Base-by-base conservation (phyloP, 2,329 filamentous ascomycete species). In the Tolypocladium sp. region DNA sequence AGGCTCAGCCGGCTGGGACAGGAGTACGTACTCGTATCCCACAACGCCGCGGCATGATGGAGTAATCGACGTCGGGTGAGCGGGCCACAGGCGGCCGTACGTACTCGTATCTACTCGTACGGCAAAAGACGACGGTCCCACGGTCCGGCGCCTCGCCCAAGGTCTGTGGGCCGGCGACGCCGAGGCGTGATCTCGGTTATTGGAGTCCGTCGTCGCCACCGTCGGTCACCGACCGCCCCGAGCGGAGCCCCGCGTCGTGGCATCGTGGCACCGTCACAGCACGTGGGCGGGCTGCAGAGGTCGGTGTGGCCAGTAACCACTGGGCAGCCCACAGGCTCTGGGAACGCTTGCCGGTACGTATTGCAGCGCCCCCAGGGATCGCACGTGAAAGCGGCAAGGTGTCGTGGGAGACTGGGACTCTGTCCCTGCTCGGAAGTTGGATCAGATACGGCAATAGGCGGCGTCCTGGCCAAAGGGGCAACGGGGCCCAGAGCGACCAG, bases 171-270 rank as follows among this genome's bases (percentile, higher is more conserved):
- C 42, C 46, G 42, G 56, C n/a, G 33, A 25, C 42, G 27, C 41
- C 44, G 56, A 53, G 56, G 41, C 12, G 56, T 42, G 46, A 22
- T 41, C 40, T 58, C 56, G 46, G 56, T 13, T 54, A 58, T 42
- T 58, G 56, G 35, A n/a, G 35, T 22, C 33, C 41, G 44, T 40
- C 44, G 25, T 35, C 22, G 46, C 53, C 57, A 41, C 53, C 38
- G 56, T 59, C 56, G 40, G 57, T 52, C 42, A 37, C 60, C 60
- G 57, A 55, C 54, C 57, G 33, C 57, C n/a, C 54, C 53, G 49
- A 57, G 60, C 60, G 60, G 58, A 58, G 52, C 56, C 58, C 58
- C 52, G 52, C 53, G 15, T 57, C 27, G 37, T 56, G 37, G 13
- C 35, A 38, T 41, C 20, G 55, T 41, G 13, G 35, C 13, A 33